phyloP scores from a whole-genome alignment of 257 asterid genomes.

The Solanum sejunctum region DNA sequence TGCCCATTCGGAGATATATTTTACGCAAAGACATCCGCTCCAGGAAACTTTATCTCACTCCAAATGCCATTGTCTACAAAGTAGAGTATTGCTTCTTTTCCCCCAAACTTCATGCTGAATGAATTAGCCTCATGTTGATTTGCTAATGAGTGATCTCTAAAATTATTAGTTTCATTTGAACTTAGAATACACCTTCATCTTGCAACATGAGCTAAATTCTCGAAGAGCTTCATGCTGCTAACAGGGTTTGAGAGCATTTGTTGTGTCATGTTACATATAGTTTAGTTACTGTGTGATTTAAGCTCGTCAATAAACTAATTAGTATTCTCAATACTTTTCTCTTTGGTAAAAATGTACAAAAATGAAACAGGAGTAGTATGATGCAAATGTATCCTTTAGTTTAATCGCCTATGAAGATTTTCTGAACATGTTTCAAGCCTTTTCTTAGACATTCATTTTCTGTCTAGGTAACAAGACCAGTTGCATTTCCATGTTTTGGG shows the following conservation, averaged over 20 bases:
- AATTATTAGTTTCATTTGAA: too few relatives aligned
- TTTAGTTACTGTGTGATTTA: too few relatives aligned
- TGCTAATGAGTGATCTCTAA: neutral
- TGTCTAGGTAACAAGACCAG: constrained; percentile 51
- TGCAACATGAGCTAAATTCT: too few relatives aligned
- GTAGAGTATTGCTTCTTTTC: constrained; percentile 7
- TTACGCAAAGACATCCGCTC: constrained; percentile 52
- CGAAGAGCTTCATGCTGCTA: too few relatives aligned
- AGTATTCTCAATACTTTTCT: too few relatives aligned
- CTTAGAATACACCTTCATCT: too few relatives aligned
- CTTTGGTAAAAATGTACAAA: too few relatives aligned
- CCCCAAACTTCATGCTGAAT: neutral
- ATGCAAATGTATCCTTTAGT: neutral
- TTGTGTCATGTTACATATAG: too few relatives aligned
- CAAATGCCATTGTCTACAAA: constrained; percentile 53
- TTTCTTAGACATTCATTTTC: neutral
- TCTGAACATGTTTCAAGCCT: neutral
- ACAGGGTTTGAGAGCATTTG: too few relatives aligned
- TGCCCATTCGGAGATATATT: constrained; percentile 54
- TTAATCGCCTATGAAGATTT: neutral
- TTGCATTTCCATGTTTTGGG: constrained; percentile 63
- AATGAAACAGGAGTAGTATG: neutral
- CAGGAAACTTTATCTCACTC: constrained; percentile 49
- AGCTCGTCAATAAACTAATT: too few relatives aligned
- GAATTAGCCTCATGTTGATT: neutral